Base-by-base conservation (phyloP, 306 rosid species). In the Phaseolus lunatus region DNA sequence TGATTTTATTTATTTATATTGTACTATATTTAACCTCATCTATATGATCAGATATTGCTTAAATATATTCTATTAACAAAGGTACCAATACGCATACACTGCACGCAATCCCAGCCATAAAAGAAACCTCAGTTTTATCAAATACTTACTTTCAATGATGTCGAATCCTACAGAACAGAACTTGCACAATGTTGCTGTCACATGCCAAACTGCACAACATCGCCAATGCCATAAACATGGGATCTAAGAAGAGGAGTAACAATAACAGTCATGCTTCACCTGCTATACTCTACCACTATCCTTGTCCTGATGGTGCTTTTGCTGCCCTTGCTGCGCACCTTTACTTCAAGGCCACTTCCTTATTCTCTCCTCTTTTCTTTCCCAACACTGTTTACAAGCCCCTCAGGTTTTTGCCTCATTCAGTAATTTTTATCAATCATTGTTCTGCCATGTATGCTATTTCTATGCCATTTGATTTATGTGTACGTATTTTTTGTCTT, bases 311-410 rank as follows among this genome's bases (percentile, higher is more conserved):
- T 87, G 97, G 97, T 5, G 95, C 77, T 18, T 90, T 89, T 58
- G 93, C 98, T 31, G 97, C 98, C 23, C 85, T 94, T 16, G 97
- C 97, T 1, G 98, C 98, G 37, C 95, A 89, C 77, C 90, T 95
- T 53, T 92, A 83, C 80, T 95, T 89, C 85, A 88, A 96, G 47
- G 85, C 94, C 61, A 56, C 85, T 50, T 88, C 89, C 7, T 61
- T 9, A 7, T 18, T 80, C 4, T 69, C 89, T 4, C 75, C 79
- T 62, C 84, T 86, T 58, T 94, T 90, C 89, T 88, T 95, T 70
- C 97, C 96, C 82, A 92, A 87, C 82, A 86, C 92, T 8, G 97
- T 92, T 47, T 90, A 92, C 86, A 68, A 66, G 50, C 97, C 97
- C 75, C 77, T 89, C 69, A 84, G 88, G 87, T 85, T 24, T 19